Evolutionary conservation across 768 basidiomycete genomes (phyloP).

Genomic region (Kwoniella newhampshirensis): DNA sequence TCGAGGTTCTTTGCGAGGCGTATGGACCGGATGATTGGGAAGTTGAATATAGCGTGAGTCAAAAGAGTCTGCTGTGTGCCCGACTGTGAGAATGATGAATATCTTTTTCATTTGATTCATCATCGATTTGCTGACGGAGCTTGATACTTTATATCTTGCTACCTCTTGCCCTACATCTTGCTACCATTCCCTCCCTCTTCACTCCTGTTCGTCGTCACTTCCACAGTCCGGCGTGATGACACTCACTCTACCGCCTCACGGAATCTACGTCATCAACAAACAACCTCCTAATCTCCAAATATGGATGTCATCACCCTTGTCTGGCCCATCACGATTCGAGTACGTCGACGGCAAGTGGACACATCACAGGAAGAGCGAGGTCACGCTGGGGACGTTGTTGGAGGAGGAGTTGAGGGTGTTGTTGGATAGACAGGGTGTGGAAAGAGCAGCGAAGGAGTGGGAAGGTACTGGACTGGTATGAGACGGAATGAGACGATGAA

Average conservation of each 20-base stretch:
- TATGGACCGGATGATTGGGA: conserved; percentile 46
- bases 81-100: too few relatives aligned
- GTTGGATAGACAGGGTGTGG: conserved; percentile 25
- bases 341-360: conserved; percentile 39
- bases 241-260: conserved; percentile 45
- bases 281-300: conserved; percentile 54
- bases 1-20: conserved; percentile 46
- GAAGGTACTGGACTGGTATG: conserved; percentile 29
- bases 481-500: neutral
- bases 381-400: conserved; percentile 39
- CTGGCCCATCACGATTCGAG: conserved; percentile 49
- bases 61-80: too few relatives aligned
- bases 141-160: too few relatives aligned
- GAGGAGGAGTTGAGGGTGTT: conserved; percentile 42
- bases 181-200: neutral
- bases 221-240: conserved; percentile 51
- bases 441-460: conserved; percentile 28
- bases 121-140: too few relatives aligned
- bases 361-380: conserved; percentile 33
- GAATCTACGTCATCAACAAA: conserved; percentile 54
- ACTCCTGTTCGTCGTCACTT: neutral
- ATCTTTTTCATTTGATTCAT: too few relatives aligned
- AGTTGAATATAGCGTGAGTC: conserved; percentile 50
- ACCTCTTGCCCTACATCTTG: neutral
- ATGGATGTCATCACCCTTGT: conserved; percentile 50